phyloP scores from a whole-genome alignment of 495 filamentous ascomycete species.

The Astrothelium subdiscretum region DNA sequence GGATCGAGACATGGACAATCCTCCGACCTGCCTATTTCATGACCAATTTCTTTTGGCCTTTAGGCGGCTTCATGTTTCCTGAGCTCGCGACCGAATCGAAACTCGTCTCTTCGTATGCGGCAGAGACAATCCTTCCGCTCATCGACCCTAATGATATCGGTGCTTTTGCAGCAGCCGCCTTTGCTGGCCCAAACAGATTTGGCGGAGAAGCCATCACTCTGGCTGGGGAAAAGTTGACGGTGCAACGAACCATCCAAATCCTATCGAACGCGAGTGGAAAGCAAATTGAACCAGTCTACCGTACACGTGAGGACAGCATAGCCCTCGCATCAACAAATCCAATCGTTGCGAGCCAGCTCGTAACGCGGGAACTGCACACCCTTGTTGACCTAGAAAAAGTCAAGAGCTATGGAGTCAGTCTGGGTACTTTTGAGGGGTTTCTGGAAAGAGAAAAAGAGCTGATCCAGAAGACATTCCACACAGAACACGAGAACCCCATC shows the following conservation, averaged over 20 bases:
- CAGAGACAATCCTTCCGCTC: conserved; percentile 27
- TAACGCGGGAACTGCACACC: conserved; percentile 22
- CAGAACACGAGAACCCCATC: not conserved
- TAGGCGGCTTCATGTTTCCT: conserved; percentile 26
- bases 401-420: not conserved
- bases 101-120: conserved; percentile 25
- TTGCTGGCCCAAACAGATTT: conserved; percentile 32
- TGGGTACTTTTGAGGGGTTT: not conserved
- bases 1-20: conserved; percentile 34
- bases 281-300: conserved; percentile 24
- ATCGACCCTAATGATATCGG: conserved; percentile 40
- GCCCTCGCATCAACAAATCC: conserved; percentile 17
- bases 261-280: conserved; percentile 26
- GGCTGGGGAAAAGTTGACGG: conserved; percentile 27
- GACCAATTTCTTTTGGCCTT: conserved; percentile 35
- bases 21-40: conserved; percentile 39
- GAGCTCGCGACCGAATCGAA: conserved; percentile 27
- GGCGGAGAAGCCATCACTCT: conserved; percentile 23
- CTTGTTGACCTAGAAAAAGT: conserved; percentile 1
- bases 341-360: conserved; percentile 23
- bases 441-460: not conserved
- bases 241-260: conserved; percentile 24
- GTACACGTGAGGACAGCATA: conserved; percentile 31
- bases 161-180: conserved; percentile 33
- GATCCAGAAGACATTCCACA: not conserved